Base-by-base conservation (phyloP, 2,329 filamentous ascomycete species). In the Penicillium paneum region DNA sequence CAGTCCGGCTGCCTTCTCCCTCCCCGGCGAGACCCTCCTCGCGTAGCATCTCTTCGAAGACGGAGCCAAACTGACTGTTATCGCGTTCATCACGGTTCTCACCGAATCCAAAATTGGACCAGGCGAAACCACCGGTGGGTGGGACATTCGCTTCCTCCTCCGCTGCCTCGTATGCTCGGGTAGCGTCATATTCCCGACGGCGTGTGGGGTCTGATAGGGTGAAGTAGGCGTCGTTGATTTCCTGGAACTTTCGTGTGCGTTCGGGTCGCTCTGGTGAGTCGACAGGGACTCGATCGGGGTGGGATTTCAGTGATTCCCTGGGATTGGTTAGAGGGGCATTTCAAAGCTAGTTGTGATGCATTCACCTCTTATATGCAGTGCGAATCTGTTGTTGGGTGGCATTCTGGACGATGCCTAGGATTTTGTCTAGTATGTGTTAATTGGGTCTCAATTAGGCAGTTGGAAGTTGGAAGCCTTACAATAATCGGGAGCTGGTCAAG, bases 141-240 rank as follows among this genome's bases (percentile, higher is more conserved):
- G 81, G 80, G 0, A 79, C 66, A 47, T 83, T 80, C 38, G 81
- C 80, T 45, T 78, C 74, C 32, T 72, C 68, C 41, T 71, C 77
- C 47, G 71, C 78, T 17, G 71, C 73, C n/a, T 76, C 73, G 32
- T 78, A 74, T 24, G 76, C 72, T 35, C 88, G 83, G 55, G 91
- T 85, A 49, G 83, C 79, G 69, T 97, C 93, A 76, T 97, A 97
- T 56, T 96, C 91, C 57, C 85, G 81, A 49, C 93, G 85, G 28
- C 93, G 84, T 0, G 79, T 76, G 8, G 86, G 70, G 71, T 97
- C 92, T 0, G 90, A 96, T 28, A 97, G 85, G 0, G 90, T 92
- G 73, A 90, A 96, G 79, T 96, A 96, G 59, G 91, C 91, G 69
- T 96, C 91, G 76, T 95, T 96, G 67, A 96, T 89, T 61, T 89